These are phyloP conservation scores for Rhizopogon rudus DNA, from an alignment of 768 basidiomycete species.

Conservation along the genomic window DNA sequence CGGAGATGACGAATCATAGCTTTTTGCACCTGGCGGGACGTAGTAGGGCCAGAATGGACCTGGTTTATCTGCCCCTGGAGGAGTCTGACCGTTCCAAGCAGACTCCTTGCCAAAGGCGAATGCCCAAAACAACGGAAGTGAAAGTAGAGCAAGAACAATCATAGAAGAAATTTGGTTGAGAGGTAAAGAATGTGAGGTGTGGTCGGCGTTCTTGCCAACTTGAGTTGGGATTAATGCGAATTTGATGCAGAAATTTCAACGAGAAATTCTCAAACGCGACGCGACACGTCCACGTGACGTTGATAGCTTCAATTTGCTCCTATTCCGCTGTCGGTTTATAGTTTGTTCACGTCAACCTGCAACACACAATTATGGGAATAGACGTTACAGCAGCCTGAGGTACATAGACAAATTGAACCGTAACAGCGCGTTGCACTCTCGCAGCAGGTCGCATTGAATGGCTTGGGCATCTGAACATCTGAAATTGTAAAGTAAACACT, in stretches of 20 bases:
- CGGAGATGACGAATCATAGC: conserved; percentile 66
- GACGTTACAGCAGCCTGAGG: too few relatives aligned
- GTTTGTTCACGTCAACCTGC: too few relatives aligned
- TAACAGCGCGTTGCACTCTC: conserved; percentile 23
- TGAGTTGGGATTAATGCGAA: too few relatives aligned
- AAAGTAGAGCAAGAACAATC: conserved; percentile 1
- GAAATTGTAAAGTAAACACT: conserved; percentile 56
- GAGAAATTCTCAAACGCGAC: not conserved
- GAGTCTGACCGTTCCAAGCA: conserved; percentile 68
- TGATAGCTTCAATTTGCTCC: not conserved
- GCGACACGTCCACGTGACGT: conserved; percentile 20
- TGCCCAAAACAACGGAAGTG: conserved; percentile 5
- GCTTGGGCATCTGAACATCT: conserved; percentile 67
- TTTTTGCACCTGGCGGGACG: conserved; percentile 66
- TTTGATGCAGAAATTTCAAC: too few relatives aligned
- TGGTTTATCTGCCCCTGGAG: conserved; percentile 40
- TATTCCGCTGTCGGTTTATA: too few relatives aligned
- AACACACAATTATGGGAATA: too few relatives aligned
- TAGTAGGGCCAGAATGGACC: conserved; percentile 62
- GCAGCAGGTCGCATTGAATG: conserved; percentile 69
- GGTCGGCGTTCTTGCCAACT: not conserved
- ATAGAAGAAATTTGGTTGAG: not conserved
- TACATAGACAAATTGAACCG: too few relatives aligned
- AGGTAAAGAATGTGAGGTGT: not conserved
- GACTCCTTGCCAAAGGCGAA: conserved; percentile 26